These are phyloP conservation scores for Ilyonectria destructans DNA, from an alignment of 2,329 filamentous ascomycete species.

Conservation along the genomic window DNA sequence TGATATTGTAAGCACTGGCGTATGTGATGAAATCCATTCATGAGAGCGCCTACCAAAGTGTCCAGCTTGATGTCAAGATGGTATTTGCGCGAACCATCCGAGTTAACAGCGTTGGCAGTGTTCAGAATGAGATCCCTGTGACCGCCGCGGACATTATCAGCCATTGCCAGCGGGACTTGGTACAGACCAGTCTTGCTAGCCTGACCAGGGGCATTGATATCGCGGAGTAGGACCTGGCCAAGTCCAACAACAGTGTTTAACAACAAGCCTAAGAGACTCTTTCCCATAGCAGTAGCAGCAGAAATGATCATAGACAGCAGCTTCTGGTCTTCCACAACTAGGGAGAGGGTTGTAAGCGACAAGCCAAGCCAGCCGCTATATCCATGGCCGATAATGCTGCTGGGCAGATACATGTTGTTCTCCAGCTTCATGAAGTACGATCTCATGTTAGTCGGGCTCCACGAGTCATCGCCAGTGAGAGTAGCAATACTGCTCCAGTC, in stretches of 20 bases:
- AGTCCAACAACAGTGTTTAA: constrained; percentile 46
- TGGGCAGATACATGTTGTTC: constrained; percentile 59
- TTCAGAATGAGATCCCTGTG: constrained; percentile 70
- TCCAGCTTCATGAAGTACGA: constrained; percentile 61
- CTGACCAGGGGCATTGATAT: constrained; percentile 48
- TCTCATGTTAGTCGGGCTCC: constrained; percentile 60
- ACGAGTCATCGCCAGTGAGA: constrained; percentile 61
- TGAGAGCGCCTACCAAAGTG: constrained; percentile 32
- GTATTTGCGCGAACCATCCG: constrained; percentile 48
- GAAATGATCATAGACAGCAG: constrained; percentile 49
- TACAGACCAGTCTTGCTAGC: constrained; percentile 56
- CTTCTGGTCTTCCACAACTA: constrained; percentile 51
- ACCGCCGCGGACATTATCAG: constrained; percentile 67
- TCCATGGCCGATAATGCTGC: constrained; percentile 58
- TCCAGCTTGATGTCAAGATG: constrained; percentile 49
- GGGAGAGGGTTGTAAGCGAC: constrained; percentile 37
- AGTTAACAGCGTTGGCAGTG: constrained; percentile 42
- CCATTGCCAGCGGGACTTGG: constrained; percentile 72
- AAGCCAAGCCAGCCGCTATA: constrained; percentile 58
- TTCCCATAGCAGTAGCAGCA: constrained; percentile 48
- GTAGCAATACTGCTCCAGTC: constrained; percentile 61
- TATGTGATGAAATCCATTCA: not conserved
- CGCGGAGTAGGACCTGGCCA: constrained; percentile 46
- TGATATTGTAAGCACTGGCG: constrained; percentile 33
- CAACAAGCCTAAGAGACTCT: constrained; percentile 37